These are phyloP conservation scores for Ceratopteris richardii DNA, from an alignment of 75 land plant species.

Conservation along the genomic window DNA sequence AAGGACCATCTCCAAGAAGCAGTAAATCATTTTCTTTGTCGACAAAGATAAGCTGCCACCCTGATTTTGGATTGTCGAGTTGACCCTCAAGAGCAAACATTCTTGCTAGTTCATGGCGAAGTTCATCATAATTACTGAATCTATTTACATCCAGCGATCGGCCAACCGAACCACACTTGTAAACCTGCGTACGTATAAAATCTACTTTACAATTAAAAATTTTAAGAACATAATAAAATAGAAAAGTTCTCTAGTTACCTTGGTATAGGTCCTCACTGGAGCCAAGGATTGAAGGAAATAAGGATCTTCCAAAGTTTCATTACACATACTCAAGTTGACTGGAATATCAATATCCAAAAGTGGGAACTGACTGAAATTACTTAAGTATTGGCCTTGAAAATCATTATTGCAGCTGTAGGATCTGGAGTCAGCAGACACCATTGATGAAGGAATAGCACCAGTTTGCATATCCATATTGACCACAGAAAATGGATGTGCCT, in stretches of 20 bases:
- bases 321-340: constrained; percentile 27
- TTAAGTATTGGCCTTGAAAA: constrained; percentile 36
- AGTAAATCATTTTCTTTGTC: constrained; percentile 94
- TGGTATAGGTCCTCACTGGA: constrained; percentile 77
- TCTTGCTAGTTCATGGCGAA: constrained; percentile 66
- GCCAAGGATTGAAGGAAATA: constrained; percentile 26
- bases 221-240: background rate
- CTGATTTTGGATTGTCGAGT: constrained; percentile 80
- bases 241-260: constrained; percentile 40
- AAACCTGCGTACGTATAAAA: constrained; percentile 46
- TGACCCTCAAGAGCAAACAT: constrained; percentile 87
- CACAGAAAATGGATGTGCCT: constrained; percentile 45
- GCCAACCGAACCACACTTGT: constrained; percentile 91
- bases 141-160: constrained; percentile 83
- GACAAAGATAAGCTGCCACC: constrained; percentile 95
- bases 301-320: constrained; percentile 48
- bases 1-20: constrained; percentile 97
- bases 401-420: constrained; percentile 27
- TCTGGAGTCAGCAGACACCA: constrained; percentile 17
- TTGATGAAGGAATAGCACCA: constrained; percentile 33
- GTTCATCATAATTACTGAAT: constrained; percentile 72
- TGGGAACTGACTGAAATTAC: constrained; percentile 19
- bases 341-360: constrained; percentile 24
- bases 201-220: background rate
- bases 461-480: constrained; percentile 43